phyloP scores from a whole-genome alignment of 139 green algal species.

The Raphidocelis subcapitata region DNA sequence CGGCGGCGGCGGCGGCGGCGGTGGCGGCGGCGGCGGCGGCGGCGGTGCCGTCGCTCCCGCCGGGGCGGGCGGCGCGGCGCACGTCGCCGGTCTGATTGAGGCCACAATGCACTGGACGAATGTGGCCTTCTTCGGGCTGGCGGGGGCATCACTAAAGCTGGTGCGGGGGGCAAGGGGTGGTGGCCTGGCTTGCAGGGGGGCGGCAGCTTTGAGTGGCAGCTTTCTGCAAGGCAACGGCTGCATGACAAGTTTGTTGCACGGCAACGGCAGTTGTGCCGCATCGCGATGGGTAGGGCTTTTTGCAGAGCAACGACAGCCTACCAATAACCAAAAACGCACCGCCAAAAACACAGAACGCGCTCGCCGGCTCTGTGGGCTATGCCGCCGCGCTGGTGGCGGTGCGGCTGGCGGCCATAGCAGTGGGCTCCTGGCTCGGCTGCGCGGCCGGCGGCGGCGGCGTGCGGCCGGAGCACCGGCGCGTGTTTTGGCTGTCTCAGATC shows the following conservation, averaged over 20 bases:
- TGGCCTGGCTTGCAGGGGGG: neutral
- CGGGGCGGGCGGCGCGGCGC: neutral
- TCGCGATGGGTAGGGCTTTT: neutral
- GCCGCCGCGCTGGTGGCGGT: constrained; percentile 49
- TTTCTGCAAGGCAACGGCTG: neutral
- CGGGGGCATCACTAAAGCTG: constrained; percentile 75
- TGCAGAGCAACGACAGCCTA: neutral
- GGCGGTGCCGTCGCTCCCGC: neutral
- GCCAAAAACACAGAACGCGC: constrained; percentile 40
- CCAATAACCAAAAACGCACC: neutral
- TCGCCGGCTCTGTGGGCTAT: constrained; percentile 60
- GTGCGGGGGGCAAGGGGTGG: constrained; percentile 22
- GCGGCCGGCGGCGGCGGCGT: constrained; percentile 43
- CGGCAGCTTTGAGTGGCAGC: neutral
- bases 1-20: no score
- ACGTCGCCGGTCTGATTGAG: constrained; percentile 31
- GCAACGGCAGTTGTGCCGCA: neutral
- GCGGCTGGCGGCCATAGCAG: constrained; percentile 61
- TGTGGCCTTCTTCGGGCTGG: constrained; percentile 84
- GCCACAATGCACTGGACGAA: constrained; percentile 69
- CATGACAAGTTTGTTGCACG: neutral
- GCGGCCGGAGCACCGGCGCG: constrained; percentile 34
- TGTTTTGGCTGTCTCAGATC: constrained; percentile 82
- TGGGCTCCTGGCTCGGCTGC: constrained; percentile 67
- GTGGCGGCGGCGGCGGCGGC: neutral